Conservation (phyloP, 2,329 filamentous ascomycete species). For the Cadophora sp. region DNA sequence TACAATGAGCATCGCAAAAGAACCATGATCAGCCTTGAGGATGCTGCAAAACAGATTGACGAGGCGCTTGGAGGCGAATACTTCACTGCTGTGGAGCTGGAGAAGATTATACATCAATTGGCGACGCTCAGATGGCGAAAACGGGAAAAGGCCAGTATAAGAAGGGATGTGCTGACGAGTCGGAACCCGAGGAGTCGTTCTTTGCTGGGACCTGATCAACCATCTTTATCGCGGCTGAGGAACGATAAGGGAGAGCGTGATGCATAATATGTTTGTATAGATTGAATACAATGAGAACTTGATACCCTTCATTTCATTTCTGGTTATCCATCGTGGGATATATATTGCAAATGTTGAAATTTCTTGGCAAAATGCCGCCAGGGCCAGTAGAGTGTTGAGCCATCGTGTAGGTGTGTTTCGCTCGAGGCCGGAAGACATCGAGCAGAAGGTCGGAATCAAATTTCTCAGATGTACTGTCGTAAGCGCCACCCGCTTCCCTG, state of each 20-base stretch:
- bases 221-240: neutral
- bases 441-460: no score
- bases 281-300: neutral
- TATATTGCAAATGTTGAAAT: no score
- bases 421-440: no score
- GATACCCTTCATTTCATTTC: neutral
- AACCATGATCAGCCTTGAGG: constrained; percentile 29
- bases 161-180: neutral
- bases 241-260: neutral
- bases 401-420: no score
- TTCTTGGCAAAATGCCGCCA: no score
- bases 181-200: constrained; percentile 5
- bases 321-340: neutral
- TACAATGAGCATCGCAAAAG: constrained; percentile 30
- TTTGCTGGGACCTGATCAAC: neutral
- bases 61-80: constrained; percentile 32
- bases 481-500: no score
- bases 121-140: neutral
- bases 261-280: neutral
- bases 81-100: constrained; percentile 21
- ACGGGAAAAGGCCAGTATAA: neutral
- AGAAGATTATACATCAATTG: neutral
- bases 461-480: no score
- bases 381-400: no score
- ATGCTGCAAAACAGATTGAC: constrained; percentile 30